phyloP scores from a whole-genome alignment of 1,284 basidiomycete genomes.

The Phlebopus sp. region DNA sequence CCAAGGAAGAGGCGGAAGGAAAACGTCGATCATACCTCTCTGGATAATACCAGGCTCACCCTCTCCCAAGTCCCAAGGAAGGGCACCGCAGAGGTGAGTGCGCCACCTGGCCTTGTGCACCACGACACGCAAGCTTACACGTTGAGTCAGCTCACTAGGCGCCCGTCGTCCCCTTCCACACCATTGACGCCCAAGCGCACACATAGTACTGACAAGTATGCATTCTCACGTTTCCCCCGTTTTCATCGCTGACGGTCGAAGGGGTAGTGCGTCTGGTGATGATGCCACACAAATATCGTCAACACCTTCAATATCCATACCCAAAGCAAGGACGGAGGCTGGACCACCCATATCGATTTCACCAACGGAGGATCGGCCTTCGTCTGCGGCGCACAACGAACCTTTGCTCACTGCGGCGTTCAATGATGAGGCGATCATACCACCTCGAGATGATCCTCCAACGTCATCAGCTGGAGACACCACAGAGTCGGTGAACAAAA shows the following conservation, averaged over 20 bases:
- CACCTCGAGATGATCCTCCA: constrained; percentile 8
- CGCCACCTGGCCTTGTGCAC: background rate
- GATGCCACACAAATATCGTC: background rate
- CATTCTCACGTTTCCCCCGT: background rate
- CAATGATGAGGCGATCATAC: constrained; percentile 6
- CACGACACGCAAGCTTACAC: constrained; percentile 7
- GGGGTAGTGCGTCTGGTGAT: constrained; percentile 11
- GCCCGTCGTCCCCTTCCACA: constrained; percentile 9
- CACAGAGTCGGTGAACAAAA: background rate
- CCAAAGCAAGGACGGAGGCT: constrained; percentile 5
- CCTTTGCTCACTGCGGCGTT: background rate
- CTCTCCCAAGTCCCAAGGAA: background rate
- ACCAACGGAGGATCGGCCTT: background rate
- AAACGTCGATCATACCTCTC: constrained; percentile 3
- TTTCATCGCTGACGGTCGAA: background rate
- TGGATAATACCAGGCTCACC: background rate
- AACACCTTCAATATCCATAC: background rate
- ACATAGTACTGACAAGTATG: constrained; percentile 9
- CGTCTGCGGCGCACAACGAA: background rate
- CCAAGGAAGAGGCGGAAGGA: constrained; percentile 25
- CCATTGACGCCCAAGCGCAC: constrained; percentile 9
- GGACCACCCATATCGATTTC: background rate
- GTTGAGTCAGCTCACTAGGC: constrained; percentile 13
- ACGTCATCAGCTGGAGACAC: background rate
- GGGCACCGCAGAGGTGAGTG: background rate